Evolutionary conservation across 2,329 filamentous ascomycete species (phyloP).

Genomic region (Pseudocercospora macadamiae): DNA sequence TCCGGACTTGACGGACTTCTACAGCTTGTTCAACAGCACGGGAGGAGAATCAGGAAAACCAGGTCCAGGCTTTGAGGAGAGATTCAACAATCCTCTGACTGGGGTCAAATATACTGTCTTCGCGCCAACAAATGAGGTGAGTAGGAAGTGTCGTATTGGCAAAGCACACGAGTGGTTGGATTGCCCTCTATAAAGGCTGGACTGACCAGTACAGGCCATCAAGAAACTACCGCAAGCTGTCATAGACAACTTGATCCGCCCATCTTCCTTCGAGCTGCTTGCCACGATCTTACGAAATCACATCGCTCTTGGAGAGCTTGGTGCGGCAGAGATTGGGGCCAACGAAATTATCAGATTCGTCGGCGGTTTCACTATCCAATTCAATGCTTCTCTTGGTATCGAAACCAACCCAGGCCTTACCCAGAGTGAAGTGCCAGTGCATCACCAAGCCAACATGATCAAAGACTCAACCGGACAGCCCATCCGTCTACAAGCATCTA

Average conservation of each 20-base stretch:
- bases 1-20: constrained; percentile 18
- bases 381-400: constrained; percentile 11
- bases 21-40: constrained; percentile 18
- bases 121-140: constrained; percentile 22
- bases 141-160: neutral
- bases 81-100: constrained; percentile 20
- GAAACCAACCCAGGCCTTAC: constrained; percentile 18
- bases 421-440: neutral
- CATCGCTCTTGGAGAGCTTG: constrained; percentile 14
- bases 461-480: constrained; percentile 9
- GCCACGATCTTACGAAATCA: constrained; percentile 18
- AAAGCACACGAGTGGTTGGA: neutral
- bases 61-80: constrained; percentile 20
- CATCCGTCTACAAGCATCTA: constrained; percentile 10
- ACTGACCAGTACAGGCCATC: no score
- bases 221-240: constrained; percentile 8
- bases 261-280: constrained; percentile 19
- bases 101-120: constrained; percentile 19
- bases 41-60: constrained; percentile 17
- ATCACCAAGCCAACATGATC: constrained; percentile 11
- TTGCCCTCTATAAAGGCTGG: no score
- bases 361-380: constrained; percentile 17
- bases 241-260: constrained; percentile 7
- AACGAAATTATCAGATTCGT: constrained; percentile 6
- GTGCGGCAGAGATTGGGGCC: neutral